Conservation (phyloP, 169 alveolate genomes). For the Besnoitia besnoiti region DNA sequence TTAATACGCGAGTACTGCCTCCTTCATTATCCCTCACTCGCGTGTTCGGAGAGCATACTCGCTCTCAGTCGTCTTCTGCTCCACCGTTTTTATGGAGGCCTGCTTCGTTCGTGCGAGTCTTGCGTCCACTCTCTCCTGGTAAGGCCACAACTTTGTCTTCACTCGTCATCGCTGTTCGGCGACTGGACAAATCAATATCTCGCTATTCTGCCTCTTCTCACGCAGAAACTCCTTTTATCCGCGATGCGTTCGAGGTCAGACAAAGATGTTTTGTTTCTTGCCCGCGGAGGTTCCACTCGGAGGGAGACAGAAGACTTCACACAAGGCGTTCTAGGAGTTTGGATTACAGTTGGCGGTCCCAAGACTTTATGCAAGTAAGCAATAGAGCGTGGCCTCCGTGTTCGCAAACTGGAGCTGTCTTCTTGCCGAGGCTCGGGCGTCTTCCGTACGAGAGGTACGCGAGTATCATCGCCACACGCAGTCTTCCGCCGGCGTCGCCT, state of each 20-base stretch:
- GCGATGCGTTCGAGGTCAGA: neutral
- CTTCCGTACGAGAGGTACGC: neutral
- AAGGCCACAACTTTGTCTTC: neutral
- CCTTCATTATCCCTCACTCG: no score
- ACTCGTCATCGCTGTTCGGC: neutral
- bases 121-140: neutral
- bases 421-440: neutral
- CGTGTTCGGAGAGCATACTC: neutral
- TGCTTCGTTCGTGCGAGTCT: neutral
- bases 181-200: neutral
- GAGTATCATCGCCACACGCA: neutral
- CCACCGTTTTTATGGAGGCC: neutral
- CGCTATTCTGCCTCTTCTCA: neutral
- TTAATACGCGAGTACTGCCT: no score
- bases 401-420: neutral
- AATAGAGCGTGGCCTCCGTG: neutral
- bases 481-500: neutral
- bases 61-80: neutral
- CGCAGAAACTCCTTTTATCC: neutral
- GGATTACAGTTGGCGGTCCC: neutral
- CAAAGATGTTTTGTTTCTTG: neutral
- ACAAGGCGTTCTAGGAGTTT: no score
- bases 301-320: no score
- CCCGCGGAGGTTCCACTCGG: no score
- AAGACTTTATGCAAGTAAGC: no score